A percentile compares a stretch with the other conserved stretches of the same genome.
Evolutionary conservation across 345 rosid species (phyloP).

Genomic region (Gossypium arboreum): DNA sequence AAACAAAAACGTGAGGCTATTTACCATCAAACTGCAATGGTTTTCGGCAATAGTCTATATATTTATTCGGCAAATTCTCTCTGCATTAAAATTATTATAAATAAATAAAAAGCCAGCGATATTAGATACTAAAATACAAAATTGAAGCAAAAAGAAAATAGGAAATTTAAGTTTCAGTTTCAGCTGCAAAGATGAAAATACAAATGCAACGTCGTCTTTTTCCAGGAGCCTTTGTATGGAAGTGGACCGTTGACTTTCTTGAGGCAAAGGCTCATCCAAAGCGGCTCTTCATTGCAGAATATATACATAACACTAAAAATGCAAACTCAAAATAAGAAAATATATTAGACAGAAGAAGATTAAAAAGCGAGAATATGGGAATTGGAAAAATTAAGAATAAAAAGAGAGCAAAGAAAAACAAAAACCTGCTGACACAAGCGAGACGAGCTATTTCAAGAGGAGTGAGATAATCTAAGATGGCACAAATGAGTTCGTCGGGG

Average conservation of each 20-base stretch:
- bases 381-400: background rate
- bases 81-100: conserved; percentile 26
- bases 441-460: conserved; percentile 78
- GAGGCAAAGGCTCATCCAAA: conserved; percentile 88
- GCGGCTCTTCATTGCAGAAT: conserved; percentile 83
- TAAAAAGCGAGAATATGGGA: background rate
- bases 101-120: background rate
- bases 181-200: conserved; percentile 32
- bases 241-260: conserved; percentile 47
- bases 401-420: conserved; percentile 13
- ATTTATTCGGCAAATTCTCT: conserved; percentile 49
- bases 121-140: background rate
- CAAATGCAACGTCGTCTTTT: conserved; percentile 63
- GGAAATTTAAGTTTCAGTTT: background rate
- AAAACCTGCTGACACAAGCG: conserved; percentile 90
- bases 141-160: background rate
- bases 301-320: conserved; percentile 72
- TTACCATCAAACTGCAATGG: conserved; percentile 70
- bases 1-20: conserved; percentile 2
- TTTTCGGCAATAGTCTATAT: conserved; percentile 29
- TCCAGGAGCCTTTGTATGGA: conserved; percentile 86
- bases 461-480: conserved; percentile 55
- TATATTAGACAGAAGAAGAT: background rate
- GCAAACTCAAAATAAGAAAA: background rate
- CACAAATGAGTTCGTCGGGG: conserved; percentile 69